phyloP scores from a whole-genome alignment of 2,329 filamentous ascomycete species.

The Ophiostoma quercus region DNA sequence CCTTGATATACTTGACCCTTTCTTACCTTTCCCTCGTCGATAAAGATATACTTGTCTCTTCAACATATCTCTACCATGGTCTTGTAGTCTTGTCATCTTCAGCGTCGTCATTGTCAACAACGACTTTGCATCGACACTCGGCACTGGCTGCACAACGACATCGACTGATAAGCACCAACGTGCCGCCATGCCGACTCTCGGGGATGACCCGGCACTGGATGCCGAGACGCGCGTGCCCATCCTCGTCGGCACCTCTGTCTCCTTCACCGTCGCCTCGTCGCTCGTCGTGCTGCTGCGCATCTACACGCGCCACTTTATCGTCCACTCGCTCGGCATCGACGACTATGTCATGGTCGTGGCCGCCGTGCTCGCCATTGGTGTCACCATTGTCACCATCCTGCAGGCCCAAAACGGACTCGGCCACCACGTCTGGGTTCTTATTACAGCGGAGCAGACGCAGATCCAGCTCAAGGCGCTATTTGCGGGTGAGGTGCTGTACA shows the following conservation, averaged over 20 bases:
- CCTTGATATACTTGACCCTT: neutral
- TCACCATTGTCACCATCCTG: conserved; percentile 27
- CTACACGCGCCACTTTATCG: conserved; percentile 31
- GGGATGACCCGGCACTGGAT: conserved; percentile 29
- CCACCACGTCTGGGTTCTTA: conserved; percentile 29
- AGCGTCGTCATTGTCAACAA: neutral
- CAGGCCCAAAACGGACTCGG: conserved; percentile 32
- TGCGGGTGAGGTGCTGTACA: conserved; percentile 35
- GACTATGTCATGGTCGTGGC: conserved; percentile 32
- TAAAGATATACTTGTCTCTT: neutral
- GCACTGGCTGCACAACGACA: neutral
- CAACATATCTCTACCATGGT: neutral
- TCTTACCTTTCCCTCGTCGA: neutral
- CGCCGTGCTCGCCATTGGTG: conserved; percentile 29
- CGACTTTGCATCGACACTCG: neutral
- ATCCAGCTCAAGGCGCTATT: conserved; percentile 33
- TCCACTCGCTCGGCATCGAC: conserved; percentile 30
- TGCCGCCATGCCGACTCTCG: conserved; percentile 19
- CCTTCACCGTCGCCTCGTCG: conserved; percentile 29
- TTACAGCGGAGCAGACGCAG: conserved; percentile 25
- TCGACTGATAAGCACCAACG: neutral
- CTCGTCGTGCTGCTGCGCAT: conserved; percentile 31
- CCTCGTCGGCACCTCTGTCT: conserved; percentile 30
- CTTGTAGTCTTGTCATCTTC: neutral
- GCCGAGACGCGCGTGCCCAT: conserved; percentile 30